phyloP scores from a whole-genome alignment of 164 flowering plant species.

The Piper betle region DNA sequence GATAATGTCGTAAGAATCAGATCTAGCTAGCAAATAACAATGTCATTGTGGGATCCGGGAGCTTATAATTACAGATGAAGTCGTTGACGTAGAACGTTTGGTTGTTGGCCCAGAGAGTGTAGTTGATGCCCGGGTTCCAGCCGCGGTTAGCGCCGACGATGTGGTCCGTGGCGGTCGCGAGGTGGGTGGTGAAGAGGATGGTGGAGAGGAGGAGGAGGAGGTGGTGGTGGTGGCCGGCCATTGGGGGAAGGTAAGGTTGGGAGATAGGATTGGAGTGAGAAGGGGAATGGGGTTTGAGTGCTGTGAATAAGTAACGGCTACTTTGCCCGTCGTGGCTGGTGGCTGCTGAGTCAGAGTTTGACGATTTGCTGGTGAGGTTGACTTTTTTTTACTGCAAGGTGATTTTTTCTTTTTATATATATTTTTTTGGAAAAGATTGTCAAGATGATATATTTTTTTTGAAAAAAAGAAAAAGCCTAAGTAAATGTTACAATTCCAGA shows the following conservation, averaged over 20 bases:
- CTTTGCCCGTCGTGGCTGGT: too few species aligned
- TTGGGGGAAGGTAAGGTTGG: too few species aligned
- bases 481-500: too few species aligned
- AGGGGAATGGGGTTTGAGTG: too few species aligned
- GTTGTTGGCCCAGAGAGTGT: slow-evolving; percentile 14
- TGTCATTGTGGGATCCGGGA: neutral
- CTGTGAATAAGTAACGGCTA: too few species aligned
- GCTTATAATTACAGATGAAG: slow-evolving; percentile 7
- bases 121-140: slow-evolving; percentile 13
- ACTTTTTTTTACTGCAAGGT: too few species aligned
- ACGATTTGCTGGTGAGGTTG: too few species aligned
- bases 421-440: too few species aligned
- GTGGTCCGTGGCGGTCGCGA: slow-evolving; percentile 11
- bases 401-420: too few species aligned
- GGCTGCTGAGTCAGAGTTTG: too few species aligned
- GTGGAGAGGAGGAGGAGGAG: neutral
- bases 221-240: neutral
- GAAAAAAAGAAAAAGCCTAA: too few species aligned
- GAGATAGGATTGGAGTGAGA: neutral
- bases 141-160: slow-evolving; percentile 14
- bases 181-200: neutral
- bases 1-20: neutral
- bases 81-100: slow-evolving; percentile 12
- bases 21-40: neutral
- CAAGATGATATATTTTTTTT: too few species aligned